A percentile compares a stretch with the other conserved stretches of the same genome.
These are phyloP conservation scores for Wickerhamiella sorbophila DNA, from an alignment of 805 yeast genomes.

Conservation along the genomic window DNA sequence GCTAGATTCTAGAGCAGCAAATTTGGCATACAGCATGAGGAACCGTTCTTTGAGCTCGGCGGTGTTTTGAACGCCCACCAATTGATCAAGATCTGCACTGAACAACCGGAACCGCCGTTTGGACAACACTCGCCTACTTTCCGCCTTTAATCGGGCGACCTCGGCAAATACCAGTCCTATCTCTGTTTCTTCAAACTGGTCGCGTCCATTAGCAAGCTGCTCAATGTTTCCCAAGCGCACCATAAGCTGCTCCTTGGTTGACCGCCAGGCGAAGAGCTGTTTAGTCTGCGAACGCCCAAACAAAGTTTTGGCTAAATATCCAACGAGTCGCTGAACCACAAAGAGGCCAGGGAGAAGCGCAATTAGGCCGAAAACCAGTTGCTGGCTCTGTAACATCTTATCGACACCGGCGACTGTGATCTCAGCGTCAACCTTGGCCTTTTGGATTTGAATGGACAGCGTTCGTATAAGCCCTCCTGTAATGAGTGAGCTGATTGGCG, in stretches of 20 bases:
- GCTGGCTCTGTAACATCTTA: conserved; percentile 75
- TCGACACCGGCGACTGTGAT: conserved; percentile 85
- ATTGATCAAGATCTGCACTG: conserved; percentile 5
- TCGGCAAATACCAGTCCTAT: conserved; percentile 14
- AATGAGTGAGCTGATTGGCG: conserved; percentile 50
- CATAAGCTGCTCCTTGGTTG: conserved; percentile 5
- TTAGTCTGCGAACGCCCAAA: conserved; percentile 1
- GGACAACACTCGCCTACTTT: neutral
- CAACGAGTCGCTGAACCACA: conserved; percentile 32
- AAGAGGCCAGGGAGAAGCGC: conserved; percentile 60
- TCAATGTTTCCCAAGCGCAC: conserved; percentile 11
- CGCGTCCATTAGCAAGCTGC: conserved; percentile 5
- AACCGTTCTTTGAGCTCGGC: conserved; percentile 1
- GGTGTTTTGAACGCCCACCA: conserved; percentile 5
- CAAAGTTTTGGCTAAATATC: neutral
- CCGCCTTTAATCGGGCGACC: conserved; percentile 5
- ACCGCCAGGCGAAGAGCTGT: neutral
- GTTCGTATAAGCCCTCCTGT: conserved; percentile 64
- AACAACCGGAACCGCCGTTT: conserved; percentile 2
- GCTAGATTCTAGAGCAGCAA: neutral
- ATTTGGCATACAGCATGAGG: conserved; percentile 7
- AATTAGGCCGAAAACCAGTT: conserved; percentile 81
- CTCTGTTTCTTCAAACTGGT: conserved; percentile 4
- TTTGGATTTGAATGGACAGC: conserved; percentile 81
- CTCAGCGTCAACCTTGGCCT: conserved; percentile 89